These are phyloP conservation scores for Geotrichum klebahnii DNA, from an alignment of 1,139 yeast species.

Conservation along the genomic window DNA sequence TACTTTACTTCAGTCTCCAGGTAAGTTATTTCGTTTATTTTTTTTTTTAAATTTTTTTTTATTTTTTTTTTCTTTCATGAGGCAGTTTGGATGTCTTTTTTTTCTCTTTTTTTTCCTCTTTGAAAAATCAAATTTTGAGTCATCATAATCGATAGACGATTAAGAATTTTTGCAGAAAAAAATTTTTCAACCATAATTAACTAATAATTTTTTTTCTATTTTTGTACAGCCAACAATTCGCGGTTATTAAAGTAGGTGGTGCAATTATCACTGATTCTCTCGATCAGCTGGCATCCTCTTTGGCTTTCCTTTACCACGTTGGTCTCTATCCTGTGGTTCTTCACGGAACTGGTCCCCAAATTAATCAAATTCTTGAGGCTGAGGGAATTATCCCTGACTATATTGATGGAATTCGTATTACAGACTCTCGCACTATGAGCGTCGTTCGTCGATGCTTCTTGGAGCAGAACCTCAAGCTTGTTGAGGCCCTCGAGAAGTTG, in stretches of 20 bases:
- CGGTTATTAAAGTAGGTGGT: constrained; percentile 98
- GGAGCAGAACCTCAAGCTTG: constrained; percentile 89
- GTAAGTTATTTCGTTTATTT: constrained; percentile 17
- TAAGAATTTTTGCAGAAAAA: constrained; percentile 4
- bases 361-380: constrained; percentile 84
- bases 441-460: constrained; percentile 93
- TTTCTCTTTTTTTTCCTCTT: not conserved
- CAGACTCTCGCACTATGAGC: constrained; percentile 91
- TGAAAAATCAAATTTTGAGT: constrained; percentile 1
- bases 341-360: constrained; percentile 99
- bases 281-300: constrained; percentile 87
- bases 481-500: constrained; percentile 90
- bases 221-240: constrained; percentile 85
- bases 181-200: not conserved
- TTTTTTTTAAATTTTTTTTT: not conserved
- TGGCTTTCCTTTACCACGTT: constrained; percentile 93
- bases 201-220: constrained; percentile 27
- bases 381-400: constrained; percentile 96
- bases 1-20: constrained; percentile 82
- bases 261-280: constrained; percentile 95
- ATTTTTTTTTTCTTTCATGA: not conserved
- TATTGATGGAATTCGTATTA: constrained; percentile 93
- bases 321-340: constrained; percentile 94
- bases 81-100: not conserved
- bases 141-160: constrained; percentile 9